Base-by-base conservation (phyloP, 1,284 basidiomycete genomes). In the Leccinum pachyderme region DNA sequence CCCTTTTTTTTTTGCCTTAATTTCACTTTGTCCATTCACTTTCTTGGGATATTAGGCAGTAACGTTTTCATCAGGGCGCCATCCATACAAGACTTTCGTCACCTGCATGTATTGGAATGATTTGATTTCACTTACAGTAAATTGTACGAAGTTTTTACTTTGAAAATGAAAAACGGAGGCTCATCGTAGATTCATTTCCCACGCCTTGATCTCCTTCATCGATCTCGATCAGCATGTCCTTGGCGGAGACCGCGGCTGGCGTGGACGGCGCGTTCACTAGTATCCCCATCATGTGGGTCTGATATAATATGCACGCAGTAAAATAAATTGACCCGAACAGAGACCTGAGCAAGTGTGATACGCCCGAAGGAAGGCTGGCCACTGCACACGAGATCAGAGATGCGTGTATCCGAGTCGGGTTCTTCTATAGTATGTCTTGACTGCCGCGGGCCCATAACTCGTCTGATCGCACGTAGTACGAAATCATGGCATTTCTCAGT, bases 401-500 rank as follows among this genome's bases (percentile, higher is more conserved):
- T 51, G 70, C 68, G 1, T 72, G 70, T 31, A 70, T 72, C 47
- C 58, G 52, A 33, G 70, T 70, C 8, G 70, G 69, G 5, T 71
- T 72, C 29, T 72, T 69, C 49, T 72, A 71, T 50, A 32, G 70
- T 69, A 27, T 47, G 65, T 11, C 6, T 11, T 22, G 6, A 18
- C 37, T 22, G 37, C 11, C 37, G 37, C 11, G 18, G 37, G 37
- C 12, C 37, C 11, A 39, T 18, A 18, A 4, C 37, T 2, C 37
- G 18, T 39, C 18, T 39, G 37, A 39, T 39, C 37, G 37, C 11
- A 39, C 15, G 22, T 27, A 68, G 90, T 94, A 48, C 84, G 80
- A 67, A 90, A 92, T 63, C 91, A 95, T 65, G 81, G 82, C 2
- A 86, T 95, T 46, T 71, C 86, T 2, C 77, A 85, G 46, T 62